phyloP scores from a whole-genome alignment of 2,329 filamentous ascomycete genomes.

The Alternaria solani region DNA sequence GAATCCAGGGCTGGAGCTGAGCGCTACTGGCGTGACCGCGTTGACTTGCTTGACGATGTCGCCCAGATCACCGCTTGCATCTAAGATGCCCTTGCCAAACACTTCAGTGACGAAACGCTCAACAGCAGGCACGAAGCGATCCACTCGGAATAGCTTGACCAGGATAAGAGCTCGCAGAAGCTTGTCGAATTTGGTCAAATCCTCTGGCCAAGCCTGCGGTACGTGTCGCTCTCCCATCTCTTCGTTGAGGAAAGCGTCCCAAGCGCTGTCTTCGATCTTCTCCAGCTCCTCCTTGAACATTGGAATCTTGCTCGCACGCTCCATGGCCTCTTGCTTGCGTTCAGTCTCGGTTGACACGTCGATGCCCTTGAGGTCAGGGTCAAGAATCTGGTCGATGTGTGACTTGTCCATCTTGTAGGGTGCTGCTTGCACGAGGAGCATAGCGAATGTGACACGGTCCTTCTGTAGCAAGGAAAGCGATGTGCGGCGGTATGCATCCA shows the following conservation, averaged over 20 bases:
- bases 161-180: conserved; percentile 84
- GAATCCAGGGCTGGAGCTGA: conserved; percentile 95
- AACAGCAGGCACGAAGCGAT: conserved; percentile 90
- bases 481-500: conserved; percentile 92
- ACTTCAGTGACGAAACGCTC: conserved; percentile 89
- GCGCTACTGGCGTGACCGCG: conserved; percentile 83
- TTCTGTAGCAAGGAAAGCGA: conserved; percentile 91
- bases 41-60: conserved; percentile 85
- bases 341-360: conserved; percentile 77
- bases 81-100: conserved; percentile 83
- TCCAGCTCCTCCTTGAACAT: conserved; percentile 78
- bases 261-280: conserved; percentile 67
- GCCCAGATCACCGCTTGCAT: conserved; percentile 84
- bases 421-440: conserved; percentile 94
- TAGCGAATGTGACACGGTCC: conserved; percentile 90
- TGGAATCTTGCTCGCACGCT: conserved; percentile 71
- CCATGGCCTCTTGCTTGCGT: conserved; percentile 72
- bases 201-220: conserved; percentile 76
- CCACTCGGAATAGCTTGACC: conserved; percentile 93
- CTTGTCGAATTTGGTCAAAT: conserved; percentile 72
- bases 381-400: conserved; percentile 85
- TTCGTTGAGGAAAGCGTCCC: conserved; percentile 83
- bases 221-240: conserved; percentile 87
- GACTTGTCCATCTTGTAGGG: conserved; percentile 94
- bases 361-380: conserved; percentile 75